A percentile compares a stretch with the other conserved stretches of the same genome.
Conservation (phyloP, 768 basidiomycete genomes). For the Mycena venus region DNA sequence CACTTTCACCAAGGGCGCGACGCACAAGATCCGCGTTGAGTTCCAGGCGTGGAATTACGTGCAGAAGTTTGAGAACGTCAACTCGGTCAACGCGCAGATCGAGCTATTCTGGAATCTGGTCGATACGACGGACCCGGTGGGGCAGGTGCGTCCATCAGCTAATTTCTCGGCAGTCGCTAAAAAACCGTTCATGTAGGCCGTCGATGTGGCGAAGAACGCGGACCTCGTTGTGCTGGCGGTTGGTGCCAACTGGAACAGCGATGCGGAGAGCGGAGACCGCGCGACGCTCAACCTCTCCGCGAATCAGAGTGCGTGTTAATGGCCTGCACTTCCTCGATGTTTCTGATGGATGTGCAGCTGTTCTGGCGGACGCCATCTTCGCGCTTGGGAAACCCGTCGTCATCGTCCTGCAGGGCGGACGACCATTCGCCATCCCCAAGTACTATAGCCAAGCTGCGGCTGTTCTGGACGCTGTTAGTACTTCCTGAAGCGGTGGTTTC, state of each 20-base stretch:
- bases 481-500: background rate
- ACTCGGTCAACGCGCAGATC: slow-evolving; percentile 37
- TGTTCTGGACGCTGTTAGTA: slow-evolving; percentile 37
- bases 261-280: slow-evolving; percentile 39
- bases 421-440: slow-evolving; percentile 40
- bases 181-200: slow-evolving; percentile 27
- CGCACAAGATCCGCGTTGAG: slow-evolving; percentile 36
- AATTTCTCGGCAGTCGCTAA: background rate
- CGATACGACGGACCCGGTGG: slow-evolving; percentile 32
- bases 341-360: slow-evolving; percentile 21
- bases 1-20: slow-evolving; percentile 35
- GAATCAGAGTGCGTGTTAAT: slow-evolving; percentile 37
- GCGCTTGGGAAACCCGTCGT: slow-evolving; percentile 40
- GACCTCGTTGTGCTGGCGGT: slow-evolving; percentile 41
- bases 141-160: slow-evolving; percentile 19
- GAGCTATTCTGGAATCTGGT: slow-evolving; percentile 43
- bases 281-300: slow-evolving; percentile 38
- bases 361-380: slow-evolving; percentile 40
- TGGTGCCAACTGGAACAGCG: slow-evolving; percentile 43
- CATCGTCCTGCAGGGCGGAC: slow-evolving; percentile 40
- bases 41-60: slow-evolving; percentile 38
- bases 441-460: slow-evolving; percentile 39
- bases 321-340: background rate
- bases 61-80: slow-evolving; percentile 40
- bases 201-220: slow-evolving; percentile 36